phyloP scores from a whole-genome alignment of 257 asterid genomes.

The Ilex asprella region DNA sequence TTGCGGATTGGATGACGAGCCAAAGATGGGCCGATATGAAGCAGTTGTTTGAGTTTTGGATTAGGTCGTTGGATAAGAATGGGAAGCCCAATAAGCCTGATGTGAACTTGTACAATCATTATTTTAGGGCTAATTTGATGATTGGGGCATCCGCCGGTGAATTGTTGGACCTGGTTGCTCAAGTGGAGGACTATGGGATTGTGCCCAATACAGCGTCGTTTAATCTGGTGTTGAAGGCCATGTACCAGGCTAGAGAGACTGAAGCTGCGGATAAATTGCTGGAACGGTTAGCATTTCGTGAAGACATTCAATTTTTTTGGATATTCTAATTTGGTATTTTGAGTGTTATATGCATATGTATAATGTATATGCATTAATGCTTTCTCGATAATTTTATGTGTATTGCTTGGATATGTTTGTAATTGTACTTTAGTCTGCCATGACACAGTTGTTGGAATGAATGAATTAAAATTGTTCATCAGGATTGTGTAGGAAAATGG shows the following conservation, averaged over 20 bases:
- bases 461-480: too few species aligned
- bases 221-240: constrained; percentile 75
- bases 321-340: neutral
- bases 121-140: constrained; percentile 82
- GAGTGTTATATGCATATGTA: too few species aligned
- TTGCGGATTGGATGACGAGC: constrained; percentile 69
- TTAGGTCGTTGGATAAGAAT: constrained; percentile 48
- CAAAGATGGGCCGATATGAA: constrained; percentile 72
- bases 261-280: constrained; percentile 59
- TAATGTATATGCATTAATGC: too few species aligned
- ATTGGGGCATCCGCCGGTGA: constrained; percentile 42
- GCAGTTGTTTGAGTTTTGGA: constrained; percentile 71
- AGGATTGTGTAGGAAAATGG: too few species aligned
- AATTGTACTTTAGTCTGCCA: too few species aligned
- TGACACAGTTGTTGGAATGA: too few species aligned
- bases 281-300: constrained; percentile 49
- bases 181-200: constrained; percentile 49
- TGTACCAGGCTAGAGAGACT: constrained; percentile 44
- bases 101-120: constrained; percentile 64
- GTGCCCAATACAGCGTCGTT: constrained; percentile 67
- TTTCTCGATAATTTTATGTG: too few species aligned
- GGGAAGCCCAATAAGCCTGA: constrained; percentile 88
- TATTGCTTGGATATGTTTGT: too few species aligned
- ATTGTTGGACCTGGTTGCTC: constrained; percentile 49
- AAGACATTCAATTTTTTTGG: too few species aligned